Evolutionary conservation across 2,329 filamentous ascomycete genomes (phyloP).

Genomic region (Ampelomyces quisqualis): DNA sequence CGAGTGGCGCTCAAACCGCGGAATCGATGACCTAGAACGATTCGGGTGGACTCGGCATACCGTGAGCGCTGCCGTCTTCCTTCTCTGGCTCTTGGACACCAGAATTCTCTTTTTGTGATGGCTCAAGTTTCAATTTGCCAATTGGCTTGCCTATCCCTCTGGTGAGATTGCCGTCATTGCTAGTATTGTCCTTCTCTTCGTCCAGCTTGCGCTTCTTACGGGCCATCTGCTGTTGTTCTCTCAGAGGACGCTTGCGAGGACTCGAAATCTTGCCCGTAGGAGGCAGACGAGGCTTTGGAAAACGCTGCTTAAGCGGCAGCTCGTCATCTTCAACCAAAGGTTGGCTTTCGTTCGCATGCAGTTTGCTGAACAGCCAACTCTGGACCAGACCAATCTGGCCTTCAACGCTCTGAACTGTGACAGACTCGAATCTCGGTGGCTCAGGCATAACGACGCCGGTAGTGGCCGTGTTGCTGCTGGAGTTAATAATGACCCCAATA

Average conservation of each 20-base stretch:
- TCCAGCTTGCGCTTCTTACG: conserved; percentile 81
- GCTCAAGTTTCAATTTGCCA: conserved; percentile 51
- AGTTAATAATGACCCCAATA: conserved; percentile 19
- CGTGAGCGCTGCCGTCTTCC: conserved; percentile 65
- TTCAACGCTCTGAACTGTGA: conserved; percentile 75
- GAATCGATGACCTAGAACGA: no score
- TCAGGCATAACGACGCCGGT: conserved; percentile 65
- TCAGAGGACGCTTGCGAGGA: conserved; percentile 77
- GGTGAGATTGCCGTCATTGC: conserved; percentile 27
- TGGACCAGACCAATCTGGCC: conserved; percentile 84
- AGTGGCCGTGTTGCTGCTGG: conserved; percentile 58
- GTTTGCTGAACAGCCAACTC: conserved; percentile 86
- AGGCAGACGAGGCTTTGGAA: conserved; percentile 61
- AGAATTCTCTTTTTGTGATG: conserved; percentile 60
- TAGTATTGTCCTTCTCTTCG: conserved; percentile 46
- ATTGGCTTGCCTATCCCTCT: conserved; percentile 57
- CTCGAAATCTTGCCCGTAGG: conserved; percentile 84
- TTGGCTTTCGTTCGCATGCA: conserved; percentile 79
- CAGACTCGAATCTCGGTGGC: conserved; percentile 69
- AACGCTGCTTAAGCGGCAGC: conserved; percentile 84
- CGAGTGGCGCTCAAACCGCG: no score
- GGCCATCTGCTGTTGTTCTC: conserved; percentile 78
- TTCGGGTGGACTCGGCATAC: conserved; percentile 82
- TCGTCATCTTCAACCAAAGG: conserved; percentile 93
- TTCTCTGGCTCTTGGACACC: conserved; percentile 64